phyloP scores from a whole-genome alignment of 768 basidiomycete genomes.

The Hygrophorus pudorinus region DNA sequence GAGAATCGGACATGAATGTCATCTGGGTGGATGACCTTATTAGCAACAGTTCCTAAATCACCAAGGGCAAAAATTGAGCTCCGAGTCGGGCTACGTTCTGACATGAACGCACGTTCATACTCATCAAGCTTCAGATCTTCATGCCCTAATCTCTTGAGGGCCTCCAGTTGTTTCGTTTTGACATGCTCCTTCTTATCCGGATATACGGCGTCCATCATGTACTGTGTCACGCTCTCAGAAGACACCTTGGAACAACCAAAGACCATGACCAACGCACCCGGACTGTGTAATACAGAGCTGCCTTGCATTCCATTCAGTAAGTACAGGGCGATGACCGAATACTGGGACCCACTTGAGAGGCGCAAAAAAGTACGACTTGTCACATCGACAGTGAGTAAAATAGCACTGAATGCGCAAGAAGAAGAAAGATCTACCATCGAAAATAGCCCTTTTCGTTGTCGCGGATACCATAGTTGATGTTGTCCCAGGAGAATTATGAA shows the following conservation, averaged over 20 bases:
- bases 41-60: conserved; percentile 85
- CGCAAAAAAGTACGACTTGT: conserved; percentile 45
- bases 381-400: too few relatives aligned
- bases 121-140: conserved; percentile 72
- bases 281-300: conserved; percentile 69
- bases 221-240: conserved; percentile 28
- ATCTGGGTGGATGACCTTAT: conserved; percentile 88
- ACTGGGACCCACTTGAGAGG: conserved; percentile 35
- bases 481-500: too few relatives aligned
- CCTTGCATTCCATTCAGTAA: conserved; percentile 35
- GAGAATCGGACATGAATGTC: conserved; percentile 71
- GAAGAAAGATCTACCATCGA: too few relatives aligned
- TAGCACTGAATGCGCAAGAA: too few relatives aligned
- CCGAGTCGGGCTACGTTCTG: neutral
- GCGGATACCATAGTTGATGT: too few relatives aligned
- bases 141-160: conserved; percentile 63
- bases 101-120: conserved; percentile 66
- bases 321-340: conserved; percentile 4
- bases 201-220: conserved; percentile 49
- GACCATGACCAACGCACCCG: conserved; percentile 33
- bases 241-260: neutral
- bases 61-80: conserved; percentile 5
- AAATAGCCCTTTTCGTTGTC: too few relatives aligned
- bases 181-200: conserved; percentile 49
- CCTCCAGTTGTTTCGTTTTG: conserved; percentile 60